Percentiles rank a stretch among this genome's conserved stretches.
Evolutionary conservation across 2,329 filamentous ascomycete species (phyloP).

Genomic region (Albifimbria verrucaria): DNA sequence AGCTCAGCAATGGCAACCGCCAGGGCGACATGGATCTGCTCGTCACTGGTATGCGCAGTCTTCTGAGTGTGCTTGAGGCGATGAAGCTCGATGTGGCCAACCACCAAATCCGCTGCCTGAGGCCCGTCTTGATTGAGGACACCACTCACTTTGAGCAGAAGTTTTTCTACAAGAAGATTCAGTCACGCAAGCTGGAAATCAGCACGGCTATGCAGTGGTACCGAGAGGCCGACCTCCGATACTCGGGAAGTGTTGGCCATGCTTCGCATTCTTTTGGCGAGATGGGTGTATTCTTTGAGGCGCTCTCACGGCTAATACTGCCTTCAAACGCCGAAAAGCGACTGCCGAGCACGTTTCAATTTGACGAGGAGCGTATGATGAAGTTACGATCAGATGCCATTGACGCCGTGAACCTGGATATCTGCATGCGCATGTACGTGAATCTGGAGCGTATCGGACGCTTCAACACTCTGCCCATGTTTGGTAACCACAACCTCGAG

Average conservation of each 20-base stretch:
- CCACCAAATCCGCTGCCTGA: constrained; percentile 88
- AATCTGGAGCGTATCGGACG: constrained; percentile 45
- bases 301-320: constrained; percentile 50
- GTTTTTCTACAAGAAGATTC: constrained; percentile 77
- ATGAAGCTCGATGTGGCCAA: constrained; percentile 99
- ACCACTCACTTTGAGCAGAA: constrained; percentile 87
- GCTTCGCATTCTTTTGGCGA: constrained; percentile 49
- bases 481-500: constrained; percentile 19
- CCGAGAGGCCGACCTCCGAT: constrained; percentile 38
- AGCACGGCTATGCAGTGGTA: constrained; percentile 64
- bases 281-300: constrained; percentile 58
- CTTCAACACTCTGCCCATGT: constrained; percentile 20
- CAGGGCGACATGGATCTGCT: constrained; percentile 68
- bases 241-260: constrained; percentile 28
- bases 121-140: constrained; percentile 82
- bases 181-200: constrained; percentile 58
- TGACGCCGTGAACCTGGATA: constrained; percentile 60
- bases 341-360: constrained; percentile 59
- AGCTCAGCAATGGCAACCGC: constrained; percentile 71
- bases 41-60: constrained; percentile 72
- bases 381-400: constrained; percentile 60
- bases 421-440: constrained; percentile 60
- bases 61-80: constrained; percentile 83
- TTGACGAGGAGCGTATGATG: constrained; percentile 61
- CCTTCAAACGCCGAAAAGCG: constrained; percentile 46